Evolutionary conservation across 2,329 filamentous ascomycete species (phyloP).

Genomic region (Cladophialophora immunda): DNA sequence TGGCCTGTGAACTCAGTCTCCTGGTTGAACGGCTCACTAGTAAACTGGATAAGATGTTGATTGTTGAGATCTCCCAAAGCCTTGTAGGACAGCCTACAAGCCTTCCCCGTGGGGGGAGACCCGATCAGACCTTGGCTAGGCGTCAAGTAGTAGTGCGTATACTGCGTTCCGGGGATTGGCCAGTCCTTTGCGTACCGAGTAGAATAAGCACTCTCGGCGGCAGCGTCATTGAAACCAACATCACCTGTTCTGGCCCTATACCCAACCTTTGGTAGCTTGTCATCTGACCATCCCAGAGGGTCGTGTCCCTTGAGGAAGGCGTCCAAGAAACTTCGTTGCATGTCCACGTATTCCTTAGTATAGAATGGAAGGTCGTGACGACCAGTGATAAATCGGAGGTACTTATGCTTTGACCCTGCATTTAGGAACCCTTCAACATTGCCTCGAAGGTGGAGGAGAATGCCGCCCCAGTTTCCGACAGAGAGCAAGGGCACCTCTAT

Average conservation of each 20-base stretch:
- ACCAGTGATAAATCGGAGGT: slow-evolving; percentile 73
- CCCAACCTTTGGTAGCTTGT: slow-evolving; percentile 61
- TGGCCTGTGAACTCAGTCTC: slow-evolving; percentile 77
- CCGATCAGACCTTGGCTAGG: slow-evolving; percentile 53
- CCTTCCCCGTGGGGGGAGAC: slow-evolving; percentile 42
- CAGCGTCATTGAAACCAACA: slow-evolving; percentile 71
- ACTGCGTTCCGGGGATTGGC: slow-evolving; percentile 72
- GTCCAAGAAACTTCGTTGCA: slow-evolving; percentile 73
- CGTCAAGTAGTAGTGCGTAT: slow-evolving; percentile 69
- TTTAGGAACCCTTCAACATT: slow-evolving; percentile 71
- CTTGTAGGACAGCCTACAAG: slow-evolving; percentile 63
- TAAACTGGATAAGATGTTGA: slow-evolving; percentile 66
- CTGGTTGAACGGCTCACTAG: slow-evolving; percentile 63
- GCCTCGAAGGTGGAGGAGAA: slow-evolving; percentile 72
- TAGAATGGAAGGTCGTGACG: slow-evolving; percentile 78
- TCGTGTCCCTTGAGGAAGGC: slow-evolving; percentile 76
- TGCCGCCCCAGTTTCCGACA: slow-evolving; percentile 77
- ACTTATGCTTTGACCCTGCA: slow-evolving; percentile 73
- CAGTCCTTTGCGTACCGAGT: slow-evolving; percentile 69
- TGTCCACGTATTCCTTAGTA: slow-evolving; percentile 72
- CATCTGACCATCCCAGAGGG: slow-evolving; percentile 53
- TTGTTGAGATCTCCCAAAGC: slow-evolving; percentile 67
- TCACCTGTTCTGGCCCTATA: slow-evolving; percentile 72
- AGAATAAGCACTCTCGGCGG: slow-evolving; percentile 64
- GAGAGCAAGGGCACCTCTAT: slow-evolving; percentile 73